Base-by-base conservation (phyloP, 306 rosid species). In the Cajanus cajan region DNA sequence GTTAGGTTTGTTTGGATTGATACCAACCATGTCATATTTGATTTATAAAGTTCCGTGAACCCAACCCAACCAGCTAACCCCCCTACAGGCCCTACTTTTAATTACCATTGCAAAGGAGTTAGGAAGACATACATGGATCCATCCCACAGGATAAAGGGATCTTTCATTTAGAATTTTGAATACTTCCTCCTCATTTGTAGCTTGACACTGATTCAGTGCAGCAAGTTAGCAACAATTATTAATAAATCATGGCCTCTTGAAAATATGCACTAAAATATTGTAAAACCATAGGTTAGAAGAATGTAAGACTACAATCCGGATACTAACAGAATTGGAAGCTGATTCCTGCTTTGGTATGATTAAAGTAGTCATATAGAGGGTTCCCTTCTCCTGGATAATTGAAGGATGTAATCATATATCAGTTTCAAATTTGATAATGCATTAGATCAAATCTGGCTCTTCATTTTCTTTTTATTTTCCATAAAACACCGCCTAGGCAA, bases 321-420 rank as follows among this genome's bases (percentile, higher is more conserved):
- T 71, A 87, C 93, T 88, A 85, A 93, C 98, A 82, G 95, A 87
- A 79, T 82, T 89, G 52, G 98, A 88, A 85, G 95, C 89, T 0
- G 93, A 87, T 82, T 91, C 97, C 87, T 93, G 98, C 88, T 93
- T 93, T 10, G 98, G 98, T 86, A 93, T 77, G 78, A 93, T 88
- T 64, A 93, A 82, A 13, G 98, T 93, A 73, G 95, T 93, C 82
- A 85, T 89, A 19, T 88, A 89, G 73, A 93, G 89, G 78, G 82
- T 90, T 78, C 78, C 92, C 57, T 80, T 85, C 65, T 85, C 89
- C 97, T 93, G 84, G 82, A 84, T 47, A 82, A 54, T 81, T 58
- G 58, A 48, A 82, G 22, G 78, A 63, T 75, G 87, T 61, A 41
- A 33, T 24, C 48, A 74, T 14, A 79, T 54, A 62, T 71, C 67